Base-by-base conservation (phyloP, 257 asterid genomes). In the Nicotiana paniculata region DNA sequence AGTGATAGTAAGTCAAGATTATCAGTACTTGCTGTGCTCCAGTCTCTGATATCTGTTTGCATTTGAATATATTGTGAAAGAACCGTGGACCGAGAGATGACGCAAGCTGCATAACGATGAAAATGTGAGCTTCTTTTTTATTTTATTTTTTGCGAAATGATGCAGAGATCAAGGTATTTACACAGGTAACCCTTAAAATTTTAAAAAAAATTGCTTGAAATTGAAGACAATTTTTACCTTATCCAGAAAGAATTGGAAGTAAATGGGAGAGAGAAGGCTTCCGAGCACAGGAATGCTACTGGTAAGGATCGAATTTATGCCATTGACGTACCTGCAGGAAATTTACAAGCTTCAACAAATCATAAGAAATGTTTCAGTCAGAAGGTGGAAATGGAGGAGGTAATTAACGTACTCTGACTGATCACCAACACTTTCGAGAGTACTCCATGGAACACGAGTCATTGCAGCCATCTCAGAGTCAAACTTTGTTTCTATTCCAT, bases 401-500 rank as follows among this genome's bases (percentile, higher is more conserved):
- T 48, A 81, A 64, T 76, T 48, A 62, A 87, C 94, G 89, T 94
- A 96, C 99, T 88, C 98, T 11, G 99, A 96, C 88, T 96, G 99
- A 89, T 96, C 99, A 79, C 99, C 98, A 87, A 96, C 99, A 89
- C 98, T 96, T 89, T 96, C 99, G 74, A 96, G 97, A 12, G 96
- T 92, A 86, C 92, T 95, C 99, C 99, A 96, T 81, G 95, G 97
- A 84, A 94, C 97, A 75, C 99, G 98, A 59, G 98, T 91, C 99
- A 96, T 96, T 77, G 97, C 93, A 90, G 92, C 95, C 98, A 96
- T 94, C 89, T 96, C 99, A 79, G 85, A 85, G 83, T 96, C 99
- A 85, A 96, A 94, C 87, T 96, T 94, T 82, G 98, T 91, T 85
- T 94, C 99, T 86, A 96, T 90, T 66, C 99, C 99, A 84, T 94